These are phyloP conservation scores for Brasenia schreberi DNA, from an alignment of 164 flowering plant genomes.

Conservation along the genomic window DNA sequence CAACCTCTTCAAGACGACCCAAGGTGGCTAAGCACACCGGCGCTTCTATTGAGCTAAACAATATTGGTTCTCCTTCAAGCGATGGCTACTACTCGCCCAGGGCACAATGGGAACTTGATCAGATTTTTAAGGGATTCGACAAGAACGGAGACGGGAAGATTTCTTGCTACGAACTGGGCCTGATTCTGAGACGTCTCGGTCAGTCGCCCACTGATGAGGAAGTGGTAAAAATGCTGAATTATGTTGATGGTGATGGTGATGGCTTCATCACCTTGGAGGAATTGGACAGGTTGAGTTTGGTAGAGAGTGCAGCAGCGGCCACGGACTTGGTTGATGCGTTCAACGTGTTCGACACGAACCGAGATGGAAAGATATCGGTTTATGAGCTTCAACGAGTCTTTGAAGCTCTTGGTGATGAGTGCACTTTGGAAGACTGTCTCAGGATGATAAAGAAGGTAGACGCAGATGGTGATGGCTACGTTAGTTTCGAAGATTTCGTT, in stretches of 20 bases:
- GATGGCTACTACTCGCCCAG: conserved; percentile 13
- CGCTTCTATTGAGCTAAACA: conserved; percentile 18
- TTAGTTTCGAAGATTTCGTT: conserved; percentile 72
- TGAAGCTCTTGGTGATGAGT: conserved; percentile 43
- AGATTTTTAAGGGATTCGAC: conserved; percentile 47
- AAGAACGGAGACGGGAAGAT: conserved; percentile 51
- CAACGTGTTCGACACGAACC: conserved; percentile 59
- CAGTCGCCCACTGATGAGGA: conserved; percentile 37
- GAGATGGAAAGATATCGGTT: conserved; percentile 75
- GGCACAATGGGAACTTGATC: conserved; percentile 16
- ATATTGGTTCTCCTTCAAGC: conserved; percentile 13
- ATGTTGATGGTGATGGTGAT: conserved; percentile 40
- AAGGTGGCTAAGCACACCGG: conserved; percentile 36
- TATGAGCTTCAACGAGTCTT: conserved; percentile 58
- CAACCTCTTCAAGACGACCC: conserved; percentile 9
- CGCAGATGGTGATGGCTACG: conserved; percentile 63
- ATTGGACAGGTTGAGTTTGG: conserved; percentile 28
- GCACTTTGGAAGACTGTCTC: conserved; percentile 71
- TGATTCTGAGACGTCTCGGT: conserved; percentile 33
- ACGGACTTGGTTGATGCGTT: conserved; percentile 51
- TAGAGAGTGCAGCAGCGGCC: conserved; percentile 32
- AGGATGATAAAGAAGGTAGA: conserved; percentile 72
- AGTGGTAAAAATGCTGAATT: conserved; percentile 17
- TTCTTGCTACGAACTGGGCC: conserved; percentile 30
- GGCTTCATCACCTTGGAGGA: conserved; percentile 49